These are phyloP conservation scores for Senecio squalidus DNA, from an alignment of 140 eudicot genomes.

Conservation along the genomic window DNA sequence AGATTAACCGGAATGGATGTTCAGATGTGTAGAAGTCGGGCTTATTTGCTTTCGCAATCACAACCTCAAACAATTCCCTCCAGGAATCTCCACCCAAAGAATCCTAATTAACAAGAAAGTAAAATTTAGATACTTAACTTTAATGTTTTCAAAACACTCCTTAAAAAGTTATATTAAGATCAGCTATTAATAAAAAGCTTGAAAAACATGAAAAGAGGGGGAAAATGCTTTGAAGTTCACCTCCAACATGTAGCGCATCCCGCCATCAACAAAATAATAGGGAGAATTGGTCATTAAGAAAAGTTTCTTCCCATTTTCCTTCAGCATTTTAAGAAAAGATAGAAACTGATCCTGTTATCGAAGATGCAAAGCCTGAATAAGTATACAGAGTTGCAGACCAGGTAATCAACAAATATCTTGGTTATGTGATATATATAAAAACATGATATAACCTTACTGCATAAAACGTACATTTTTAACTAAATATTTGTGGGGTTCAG, in stretches of 20 bases:
- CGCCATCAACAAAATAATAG: slow-evolving; percentile 97
- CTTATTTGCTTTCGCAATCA: slow-evolving; percentile 96
- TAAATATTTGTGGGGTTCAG: slow-evolving; percentile 84
- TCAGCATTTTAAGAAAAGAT: slow-evolving; percentile 73
- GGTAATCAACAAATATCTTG: not conserved
- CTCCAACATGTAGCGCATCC: slow-evolving; percentile 98
- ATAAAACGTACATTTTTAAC: slow-evolving; percentile 72
- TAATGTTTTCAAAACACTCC: not conserved
- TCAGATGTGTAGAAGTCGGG: slow-evolving; percentile 97
- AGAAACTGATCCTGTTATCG: slow-evolving; percentile 56
- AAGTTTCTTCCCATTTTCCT: slow-evolving; percentile 91
- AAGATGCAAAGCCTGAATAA: slow-evolving; percentile 13
- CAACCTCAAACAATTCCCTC: slow-evolving; percentile 99
- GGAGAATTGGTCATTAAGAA: slow-evolving; percentile 96
- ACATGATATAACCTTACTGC: slow-evolving; percentile 6
- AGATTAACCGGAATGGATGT: slow-evolving; percentile 84
- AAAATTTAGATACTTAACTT: slow-evolving; percentile 3
- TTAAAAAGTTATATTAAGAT: slow-evolving; percentile 1
- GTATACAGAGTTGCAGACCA: slow-evolving; percentile 18
- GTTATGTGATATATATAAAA: slow-evolving; percentile 11
- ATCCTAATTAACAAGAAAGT: slow-evolving; percentile 46
- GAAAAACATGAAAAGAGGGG: not conserved
- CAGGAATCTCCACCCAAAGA: slow-evolving; percentile 90
- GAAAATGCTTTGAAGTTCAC: slow-evolving; percentile 29
- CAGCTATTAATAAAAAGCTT: not conserved